phyloP scores from a whole-genome alignment of 164 flowering plant genomes.

The Stephania cephalantha region DNA sequence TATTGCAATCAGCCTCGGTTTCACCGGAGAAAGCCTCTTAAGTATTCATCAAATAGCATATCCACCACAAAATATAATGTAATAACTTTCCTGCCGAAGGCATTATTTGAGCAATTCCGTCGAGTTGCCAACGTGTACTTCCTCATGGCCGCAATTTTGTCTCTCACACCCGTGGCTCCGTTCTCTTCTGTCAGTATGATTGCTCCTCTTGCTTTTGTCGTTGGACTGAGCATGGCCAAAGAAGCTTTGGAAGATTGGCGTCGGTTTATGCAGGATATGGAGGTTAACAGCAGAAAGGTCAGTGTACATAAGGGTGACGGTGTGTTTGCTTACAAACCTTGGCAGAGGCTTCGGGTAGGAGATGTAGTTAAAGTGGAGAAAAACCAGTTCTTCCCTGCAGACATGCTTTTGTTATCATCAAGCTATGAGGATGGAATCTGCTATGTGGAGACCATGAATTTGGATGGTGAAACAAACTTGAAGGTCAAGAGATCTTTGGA shows the following conservation, averaged over 20 bases:
- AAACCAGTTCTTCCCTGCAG: conserved; percentile 82
- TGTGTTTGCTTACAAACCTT: conserved; percentile 32
- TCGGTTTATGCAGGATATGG: conserved; percentile 58
- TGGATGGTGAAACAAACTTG: conserved; percentile 88
- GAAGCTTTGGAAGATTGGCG: conserved; percentile 49
- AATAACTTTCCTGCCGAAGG: conserved; percentile 37
- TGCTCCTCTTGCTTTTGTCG: conserved; percentile 38
- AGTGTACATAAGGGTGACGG: conserved; percentile 55
- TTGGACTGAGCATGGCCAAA: conserved; percentile 44
- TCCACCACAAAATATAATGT: conserved; percentile 40
- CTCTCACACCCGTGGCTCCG: conserved; percentile 34
- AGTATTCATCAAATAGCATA: conserved; percentile 30
- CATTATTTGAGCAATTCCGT: conserved; percentile 43
- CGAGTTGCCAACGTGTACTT: conserved; percentile 45
- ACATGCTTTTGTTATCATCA: conserved; percentile 69
- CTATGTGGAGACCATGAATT: conserved; percentile 87
- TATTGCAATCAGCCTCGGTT: conserved; percentile 33
- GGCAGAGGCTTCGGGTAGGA: conserved; percentile 70
- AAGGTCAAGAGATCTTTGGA: conserved; percentile 70
- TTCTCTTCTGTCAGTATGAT: conserved; percentile 40
- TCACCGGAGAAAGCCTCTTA: conserved; percentile 33
- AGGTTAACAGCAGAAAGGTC: conserved; percentile 64
- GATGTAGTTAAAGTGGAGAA: conserved; percentile 72
- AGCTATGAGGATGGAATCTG: conserved; percentile 76
- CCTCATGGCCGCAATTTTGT: conserved; percentile 36